Evolutionary conservation across 176 grass and related monocot genomes (phyloP), one percentile per base, ranked within the genome.

Genomic region (Oryza meyeriana): DNA sequence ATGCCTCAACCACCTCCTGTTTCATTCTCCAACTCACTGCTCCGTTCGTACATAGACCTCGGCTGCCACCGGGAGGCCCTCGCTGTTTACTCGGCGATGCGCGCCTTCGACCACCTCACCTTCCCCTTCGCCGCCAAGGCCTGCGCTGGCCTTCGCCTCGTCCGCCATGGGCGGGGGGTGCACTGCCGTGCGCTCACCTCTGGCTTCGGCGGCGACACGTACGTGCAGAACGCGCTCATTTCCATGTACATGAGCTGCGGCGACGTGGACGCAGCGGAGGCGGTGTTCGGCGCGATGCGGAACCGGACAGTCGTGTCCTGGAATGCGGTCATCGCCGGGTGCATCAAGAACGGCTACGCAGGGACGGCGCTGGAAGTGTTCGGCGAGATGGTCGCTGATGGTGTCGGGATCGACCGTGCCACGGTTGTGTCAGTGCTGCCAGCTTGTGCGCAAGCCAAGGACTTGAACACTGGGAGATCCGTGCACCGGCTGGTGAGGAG

Each of bases 51-150:
- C 69, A 81, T 74, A 57, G 36, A 42, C 47, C 66, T 76, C n/a
- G 73, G 69, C 57, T 40, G 78, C 74, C 47, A 81, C n/a, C 47
- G 24, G 14, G 87, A 85, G 30, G 92, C 87, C 26, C 77, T 94
- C 20, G 5, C 34, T 32, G 69, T 89, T 13, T 94, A 89, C 84
- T 76, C 87, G 10, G 50, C 36, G 61, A 91, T 89, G 89, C 64
- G 30, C 36, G 28, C 58, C 84, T 89, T 88, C 73, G 89, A 94
- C 64, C 77, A 94, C 74, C 80, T 94, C 70, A 91, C 89, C 69
- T 94, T 85, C 74, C 87, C 89, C 64, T 89, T 94, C 74, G 84
- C 81, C 11, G 64, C 83, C 87, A 94, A 91, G 87, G 92, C 87
- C 20, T 94, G 87, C 26, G 78, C 44, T 14, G 81, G 73, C 22